Evolutionary conservation across 768 basidiomycete species (phyloP).

Genomic region (Serendipita indica): DNA sequence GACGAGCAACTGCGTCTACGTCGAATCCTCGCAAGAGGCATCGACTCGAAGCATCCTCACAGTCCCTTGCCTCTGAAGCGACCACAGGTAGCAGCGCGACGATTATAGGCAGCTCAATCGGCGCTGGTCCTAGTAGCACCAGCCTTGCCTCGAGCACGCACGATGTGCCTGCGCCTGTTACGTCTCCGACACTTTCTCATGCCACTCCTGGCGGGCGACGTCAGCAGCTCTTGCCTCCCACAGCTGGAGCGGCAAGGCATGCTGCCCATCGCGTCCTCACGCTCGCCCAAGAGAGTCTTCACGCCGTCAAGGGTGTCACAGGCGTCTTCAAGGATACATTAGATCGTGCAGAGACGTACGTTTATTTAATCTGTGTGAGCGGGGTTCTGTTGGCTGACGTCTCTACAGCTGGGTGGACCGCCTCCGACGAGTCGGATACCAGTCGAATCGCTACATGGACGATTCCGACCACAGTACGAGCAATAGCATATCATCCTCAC

Average conservation of each 20-base stretch:
- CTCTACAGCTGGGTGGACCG: conserved; percentile 64
- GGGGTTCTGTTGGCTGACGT: conserved; percentile 9
- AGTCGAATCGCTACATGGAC: conserved; percentile 1
- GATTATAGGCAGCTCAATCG: not conserved
- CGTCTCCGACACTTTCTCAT: not conserved
- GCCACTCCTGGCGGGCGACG: conserved; percentile 7
- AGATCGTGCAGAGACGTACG: conserved; percentile 73
- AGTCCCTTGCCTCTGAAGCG: not conserved
- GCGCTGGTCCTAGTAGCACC: conserved; percentile 1
- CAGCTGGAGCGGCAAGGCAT: conserved; percentile 43
- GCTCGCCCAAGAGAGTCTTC: conserved; percentile 79
- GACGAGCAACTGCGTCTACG: not conserved
- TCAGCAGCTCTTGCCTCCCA: conserved; percentile 20
- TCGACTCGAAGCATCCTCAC: not conserved
- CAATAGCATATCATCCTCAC: not conserved
- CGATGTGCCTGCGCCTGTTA: too few species aligned
- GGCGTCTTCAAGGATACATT: conserved; percentile 74
- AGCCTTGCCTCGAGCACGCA: not conserved
- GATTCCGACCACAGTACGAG: not conserved
- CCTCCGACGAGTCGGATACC: conserved; percentile 50
- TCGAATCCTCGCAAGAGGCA: conserved; percentile 6
- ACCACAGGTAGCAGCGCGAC: conserved; percentile 10
- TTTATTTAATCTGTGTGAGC: not conserved
- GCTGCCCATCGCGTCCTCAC: conserved; percentile 71
- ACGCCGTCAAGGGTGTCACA: conserved; percentile 85